Evolutionary conservation across 2,329 filamentous ascomycete species (phyloP).

Genomic region (Botrytis squamosa): DNA sequence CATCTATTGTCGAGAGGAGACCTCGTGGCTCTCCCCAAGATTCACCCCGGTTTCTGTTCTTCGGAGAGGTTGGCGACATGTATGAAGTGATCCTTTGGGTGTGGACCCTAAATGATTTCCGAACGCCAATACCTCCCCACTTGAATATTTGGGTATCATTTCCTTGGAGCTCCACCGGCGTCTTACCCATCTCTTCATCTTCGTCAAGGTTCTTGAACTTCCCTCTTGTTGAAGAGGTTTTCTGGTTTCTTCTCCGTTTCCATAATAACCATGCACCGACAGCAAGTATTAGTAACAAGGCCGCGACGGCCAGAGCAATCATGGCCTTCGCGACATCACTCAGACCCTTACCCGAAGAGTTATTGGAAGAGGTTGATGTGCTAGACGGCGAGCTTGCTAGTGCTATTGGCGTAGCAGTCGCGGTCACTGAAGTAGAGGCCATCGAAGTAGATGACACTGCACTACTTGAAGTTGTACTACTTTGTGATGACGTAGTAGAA

Average conservation of each 20-base stretch:
- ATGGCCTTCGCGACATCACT: conserved; percentile 12
- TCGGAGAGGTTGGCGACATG: background rate
- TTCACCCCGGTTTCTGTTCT: background rate
- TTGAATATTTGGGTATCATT: conserved; percentile 15
- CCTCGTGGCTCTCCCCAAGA: conserved; percentile 13
- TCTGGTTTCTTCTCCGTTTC: background rate
- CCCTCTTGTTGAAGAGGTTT: background rate
- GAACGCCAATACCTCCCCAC: conserved; percentile 18
- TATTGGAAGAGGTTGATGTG: background rate
- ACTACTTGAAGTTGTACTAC: conserved; percentile 5
- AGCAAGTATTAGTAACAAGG: conserved; percentile 12
- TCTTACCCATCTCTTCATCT: background rate
- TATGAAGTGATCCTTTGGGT: conserved; percentile 14
- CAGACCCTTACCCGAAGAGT: background rate
- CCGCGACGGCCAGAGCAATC: conserved; percentile 6
- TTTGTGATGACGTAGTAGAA: conserved; percentile 1
- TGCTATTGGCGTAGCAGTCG: background rate
- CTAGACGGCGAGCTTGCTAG: background rate
- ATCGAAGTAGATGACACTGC: background rate
- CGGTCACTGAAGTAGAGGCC: background rate
- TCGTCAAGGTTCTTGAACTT: conserved; percentile 19
- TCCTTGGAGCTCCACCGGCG: conserved; percentile 12
- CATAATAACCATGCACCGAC: background rate
- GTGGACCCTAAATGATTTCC: background rate
- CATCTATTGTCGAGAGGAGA: background rate